Conservation (phyloP, 441 rosid genomes). For the Arabidopsis lyrata region DNA sequence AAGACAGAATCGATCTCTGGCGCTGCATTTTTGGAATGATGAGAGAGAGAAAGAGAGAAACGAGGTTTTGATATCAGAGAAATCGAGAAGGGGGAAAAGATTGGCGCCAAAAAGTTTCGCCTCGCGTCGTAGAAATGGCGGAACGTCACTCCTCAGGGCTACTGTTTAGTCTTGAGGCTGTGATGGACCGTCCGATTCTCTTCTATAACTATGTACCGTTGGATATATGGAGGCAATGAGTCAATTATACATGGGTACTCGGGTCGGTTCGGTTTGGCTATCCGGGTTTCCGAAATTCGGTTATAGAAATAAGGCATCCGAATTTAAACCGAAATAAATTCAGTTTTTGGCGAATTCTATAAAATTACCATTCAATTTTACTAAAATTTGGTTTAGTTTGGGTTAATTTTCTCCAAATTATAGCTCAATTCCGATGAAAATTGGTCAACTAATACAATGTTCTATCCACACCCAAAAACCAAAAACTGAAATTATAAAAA, state of each 20-base stretch:
- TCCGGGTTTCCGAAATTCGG: background rate
- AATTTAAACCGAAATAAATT: background rate
- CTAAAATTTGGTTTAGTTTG: background rate
- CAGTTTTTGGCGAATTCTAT: too few relatives aligned
- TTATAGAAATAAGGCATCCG: background rate
- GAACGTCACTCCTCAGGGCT: background rate
- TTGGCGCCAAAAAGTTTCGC: constrained; percentile 67
- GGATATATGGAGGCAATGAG: constrained; percentile 16
- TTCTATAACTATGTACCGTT: constrained; percentile 28
- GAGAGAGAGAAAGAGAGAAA: constrained; percentile 19
- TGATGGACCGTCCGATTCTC: constrained; percentile 43
- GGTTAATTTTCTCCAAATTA: too few relatives aligned
- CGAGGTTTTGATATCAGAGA: background rate
- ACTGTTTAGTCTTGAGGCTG: background rate
- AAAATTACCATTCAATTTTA: background rate
- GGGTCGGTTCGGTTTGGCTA: background rate
- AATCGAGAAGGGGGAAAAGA: constrained; percentile 46
- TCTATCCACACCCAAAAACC: too few relatives aligned
- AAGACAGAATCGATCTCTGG: constrained; percentile 80
- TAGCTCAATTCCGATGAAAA: too few relatives aligned
- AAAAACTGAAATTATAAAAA: too few relatives aligned
- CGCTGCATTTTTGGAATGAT: constrained; percentile 74
- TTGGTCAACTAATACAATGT: too few relatives aligned
- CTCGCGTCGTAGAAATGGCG: background rate
- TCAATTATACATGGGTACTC: too few relatives aligned